Evolutionary conservation across 345 rosid genomes (phyloP).

Genomic region (Chamaenerion angustifolium): DNA sequence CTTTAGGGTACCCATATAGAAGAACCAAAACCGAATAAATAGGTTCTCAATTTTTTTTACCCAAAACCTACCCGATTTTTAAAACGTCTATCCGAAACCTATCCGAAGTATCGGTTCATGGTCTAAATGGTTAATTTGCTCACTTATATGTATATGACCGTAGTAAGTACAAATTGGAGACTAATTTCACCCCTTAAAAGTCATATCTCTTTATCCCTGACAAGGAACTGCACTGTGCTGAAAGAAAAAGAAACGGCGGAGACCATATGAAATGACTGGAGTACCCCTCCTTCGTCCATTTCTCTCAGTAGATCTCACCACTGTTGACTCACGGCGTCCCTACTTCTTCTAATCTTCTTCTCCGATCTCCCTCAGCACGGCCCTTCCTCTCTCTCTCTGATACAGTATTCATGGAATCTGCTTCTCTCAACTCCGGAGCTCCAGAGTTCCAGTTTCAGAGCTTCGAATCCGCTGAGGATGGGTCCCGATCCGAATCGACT

Average conservation of each 20-base stretch:
- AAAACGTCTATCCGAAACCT: no score
- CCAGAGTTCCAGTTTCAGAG: slow-evolving; percentile 9
- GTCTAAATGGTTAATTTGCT: no score
- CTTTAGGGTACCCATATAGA: no score
- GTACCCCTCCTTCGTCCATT: slow-evolving; percentile 5
- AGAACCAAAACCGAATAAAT: no score
- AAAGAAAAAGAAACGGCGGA: neutral
- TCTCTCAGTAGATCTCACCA: neutral
- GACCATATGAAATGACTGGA: slow-evolving; percentile 5
- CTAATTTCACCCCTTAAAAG: no score
- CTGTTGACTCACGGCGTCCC: slow-evolving; percentile 2
- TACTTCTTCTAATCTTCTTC: neutral
- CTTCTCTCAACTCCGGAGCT: slow-evolving; percentile 10
- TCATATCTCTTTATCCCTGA: slow-evolving; percentile 2
- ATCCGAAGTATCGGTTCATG: no score
- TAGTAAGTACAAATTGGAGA: no score
- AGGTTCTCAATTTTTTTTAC: no score
- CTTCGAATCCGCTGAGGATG: slow-evolving; percentile 18
- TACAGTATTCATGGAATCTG: slow-evolving; percentile 1
- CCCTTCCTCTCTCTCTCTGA: neutral
- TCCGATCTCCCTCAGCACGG: neutral
- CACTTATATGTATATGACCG: no score
- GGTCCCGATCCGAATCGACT: slow-evolving; percentile 5
- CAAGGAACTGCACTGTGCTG: neutral
- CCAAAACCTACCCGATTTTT: no score